These are phyloP conservation scores for Zygosaccharomyces lentus DNA, from an alignment of 805 yeast species.

Conservation along the genomic window DNA sequence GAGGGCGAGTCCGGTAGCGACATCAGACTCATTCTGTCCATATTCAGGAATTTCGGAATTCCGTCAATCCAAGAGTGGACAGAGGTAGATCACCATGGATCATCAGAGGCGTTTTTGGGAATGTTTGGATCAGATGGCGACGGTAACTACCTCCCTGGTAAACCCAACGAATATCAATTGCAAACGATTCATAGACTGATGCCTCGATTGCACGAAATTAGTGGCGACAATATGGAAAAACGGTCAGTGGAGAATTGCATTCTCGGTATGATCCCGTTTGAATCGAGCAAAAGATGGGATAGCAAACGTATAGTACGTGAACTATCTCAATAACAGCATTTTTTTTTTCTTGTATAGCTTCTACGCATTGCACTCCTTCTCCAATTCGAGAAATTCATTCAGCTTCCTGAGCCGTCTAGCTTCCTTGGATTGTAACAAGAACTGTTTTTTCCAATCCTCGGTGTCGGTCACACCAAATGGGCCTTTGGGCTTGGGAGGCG, in stretches of 20 bases:
- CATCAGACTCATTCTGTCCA: constrained; percentile 52
- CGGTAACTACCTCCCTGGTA: constrained; percentile 21
- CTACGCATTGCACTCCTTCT: constrained; percentile 13
- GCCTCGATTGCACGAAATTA: constrained; percentile 23
- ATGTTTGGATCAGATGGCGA: constrained; percentile 33
- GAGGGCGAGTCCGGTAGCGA: constrained; percentile 44
- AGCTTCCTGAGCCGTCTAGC: constrained; percentile 18
- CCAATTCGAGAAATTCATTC: constrained; percentile 25
- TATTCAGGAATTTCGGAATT: constrained; percentile 58
- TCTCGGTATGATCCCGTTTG: constrained; percentile 42
- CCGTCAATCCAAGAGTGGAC: constrained; percentile 46
- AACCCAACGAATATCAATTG: constrained; percentile 10
- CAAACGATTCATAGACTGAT: constrained; percentile 14
- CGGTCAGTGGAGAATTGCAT: constrained; percentile 34
- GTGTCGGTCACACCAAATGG: constrained; percentile 3
- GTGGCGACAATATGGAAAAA: constrained; percentile 6
- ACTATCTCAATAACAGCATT: constrained; percentile 4
- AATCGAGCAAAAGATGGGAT: constrained; percentile 41
- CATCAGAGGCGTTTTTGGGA: constrained; percentile 32
- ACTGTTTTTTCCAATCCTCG: constrained; percentile 22
- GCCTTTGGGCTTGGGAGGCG: constrained; percentile 15
- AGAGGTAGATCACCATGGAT: constrained; percentile 33
- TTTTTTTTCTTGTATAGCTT: constrained; percentile 1
- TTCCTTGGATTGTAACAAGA: constrained; percentile 20
- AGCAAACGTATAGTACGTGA: constrained; percentile 13